Evolutionary conservation across 441 rosid genomes (phyloP).

Genomic region (Jatropha podagrica): DNA sequence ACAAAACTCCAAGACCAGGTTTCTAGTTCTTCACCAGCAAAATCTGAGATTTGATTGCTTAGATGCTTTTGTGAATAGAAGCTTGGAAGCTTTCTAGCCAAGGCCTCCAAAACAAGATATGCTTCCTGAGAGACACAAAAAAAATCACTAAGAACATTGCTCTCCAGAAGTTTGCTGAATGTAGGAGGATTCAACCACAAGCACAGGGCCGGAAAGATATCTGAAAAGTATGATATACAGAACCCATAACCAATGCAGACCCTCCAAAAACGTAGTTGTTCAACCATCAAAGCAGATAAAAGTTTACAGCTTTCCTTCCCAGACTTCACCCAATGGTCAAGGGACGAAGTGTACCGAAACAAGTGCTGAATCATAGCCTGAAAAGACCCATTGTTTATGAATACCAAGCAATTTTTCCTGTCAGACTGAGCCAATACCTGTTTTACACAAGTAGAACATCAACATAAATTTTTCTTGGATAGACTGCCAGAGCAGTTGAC

Average conservation of each 20-base stretch:
- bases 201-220: slow-evolving; percentile 78
- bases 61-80: slow-evolving; percentile 43
- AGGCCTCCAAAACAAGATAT: slow-evolving; percentile 71
- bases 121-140: slow-evolving; percentile 68
- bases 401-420: slow-evolving; percentile 51
- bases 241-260: slow-evolving; percentile 67
- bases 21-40: slow-evolving; percentile 32
- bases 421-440: slow-evolving; percentile 80
- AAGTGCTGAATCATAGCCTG: slow-evolving; percentile 69
- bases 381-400: slow-evolving; percentile 55
- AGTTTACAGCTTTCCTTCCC: slow-evolving; percentile 76
- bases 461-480: slow-evolving; percentile 9
- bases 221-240: slow-evolving; percentile 64
- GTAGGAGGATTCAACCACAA: slow-evolving; percentile 83
- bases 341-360: slow-evolving; percentile 55
- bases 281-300: slow-evolving; percentile 71
- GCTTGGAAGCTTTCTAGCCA: slow-evolving; percentile 70
- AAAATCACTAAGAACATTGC: slow-evolving; percentile 55
- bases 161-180: slow-evolving; percentile 55
- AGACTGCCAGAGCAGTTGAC: slow-evolving; percentile 8
- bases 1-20: slow-evolving; percentile 86
- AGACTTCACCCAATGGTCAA: slow-evolving; percentile 66
- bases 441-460: slow-evolving; percentile 20
- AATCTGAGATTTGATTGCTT: slow-evolving; percentile 24
- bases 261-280: slow-evolving; percentile 85